Percentiles rank a stretch among this genome's conserved stretches.
phyloP scores from a whole-genome alignment of 2,329 filamentous ascomycete species.

The Xylaria sp. region DNA sequence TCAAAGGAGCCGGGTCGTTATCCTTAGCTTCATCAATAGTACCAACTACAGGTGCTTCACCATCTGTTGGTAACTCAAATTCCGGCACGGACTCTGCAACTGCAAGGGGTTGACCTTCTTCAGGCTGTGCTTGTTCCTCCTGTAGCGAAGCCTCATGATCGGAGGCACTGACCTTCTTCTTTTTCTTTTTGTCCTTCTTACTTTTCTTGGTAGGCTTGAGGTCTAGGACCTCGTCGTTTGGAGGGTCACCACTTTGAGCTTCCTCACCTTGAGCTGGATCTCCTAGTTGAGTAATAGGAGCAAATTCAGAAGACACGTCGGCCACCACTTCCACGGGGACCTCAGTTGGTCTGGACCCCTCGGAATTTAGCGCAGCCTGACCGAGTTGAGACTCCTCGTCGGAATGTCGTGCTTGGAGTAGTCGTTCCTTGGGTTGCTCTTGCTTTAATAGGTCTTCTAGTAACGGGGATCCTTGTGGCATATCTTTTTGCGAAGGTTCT shows the following conservation, averaged over 20 bases:
- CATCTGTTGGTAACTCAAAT: background rate
- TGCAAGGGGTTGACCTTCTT: conserved; percentile 18
- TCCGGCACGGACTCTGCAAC: background rate
- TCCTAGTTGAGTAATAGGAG: background rate
- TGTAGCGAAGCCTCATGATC: conserved; percentile 13
- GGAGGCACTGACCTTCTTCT: conserved; percentile 26
- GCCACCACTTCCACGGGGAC: background rate
- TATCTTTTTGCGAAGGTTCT: too few species aligned
- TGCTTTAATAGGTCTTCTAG: too few species aligned
- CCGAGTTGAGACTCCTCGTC: too few species aligned
- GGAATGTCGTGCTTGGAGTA: too few species aligned
- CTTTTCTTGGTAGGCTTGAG: conserved; percentile 35
- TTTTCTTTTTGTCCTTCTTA: conserved; percentile 44
- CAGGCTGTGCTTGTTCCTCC: conserved; percentile 18
- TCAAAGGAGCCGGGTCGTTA: conserved; percentile 7
- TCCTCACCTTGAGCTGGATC: background rate
- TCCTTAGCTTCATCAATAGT: background rate
- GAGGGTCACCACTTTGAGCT: conserved; percentile 16
- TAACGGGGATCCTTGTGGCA: too few species aligned
- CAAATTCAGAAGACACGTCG: background rate
- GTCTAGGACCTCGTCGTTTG: background rate
- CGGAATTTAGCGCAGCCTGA: too few species aligned
- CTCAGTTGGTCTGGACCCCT: too few species aligned
- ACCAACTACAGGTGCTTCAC: background rate
- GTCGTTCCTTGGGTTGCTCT: too few species aligned